phyloP scores from a whole-genome alignment of 441 rosid species.

The Biscutella auriculata region DNA sequence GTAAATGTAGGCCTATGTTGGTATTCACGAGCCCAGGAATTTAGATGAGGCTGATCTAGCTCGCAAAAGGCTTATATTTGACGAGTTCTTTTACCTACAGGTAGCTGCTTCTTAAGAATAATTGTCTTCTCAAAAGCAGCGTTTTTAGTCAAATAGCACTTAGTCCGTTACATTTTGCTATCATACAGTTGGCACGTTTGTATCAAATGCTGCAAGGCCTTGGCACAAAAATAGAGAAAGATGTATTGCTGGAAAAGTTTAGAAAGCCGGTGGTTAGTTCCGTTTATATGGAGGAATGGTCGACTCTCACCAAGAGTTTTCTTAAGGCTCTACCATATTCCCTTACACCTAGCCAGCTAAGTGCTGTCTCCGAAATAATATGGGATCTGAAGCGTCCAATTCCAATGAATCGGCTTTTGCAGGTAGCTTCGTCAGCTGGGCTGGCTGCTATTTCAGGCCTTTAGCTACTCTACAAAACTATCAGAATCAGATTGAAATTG shows the following conservation, averaged over 20 bases:
- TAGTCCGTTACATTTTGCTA: slow-evolving; percentile 12
- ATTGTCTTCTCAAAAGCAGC: not conserved
- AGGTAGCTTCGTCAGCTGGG: slow-evolving; percentile 33
- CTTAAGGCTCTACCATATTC: slow-evolving; percentile 73
- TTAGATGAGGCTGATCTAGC: slow-evolving; percentile 82
- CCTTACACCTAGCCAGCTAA: slow-evolving; percentile 84
- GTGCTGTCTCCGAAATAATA: slow-evolving; percentile 83
- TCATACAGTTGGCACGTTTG: slow-evolving; percentile 70
- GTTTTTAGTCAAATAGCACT: not conserved
- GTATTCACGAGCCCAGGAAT: slow-evolving; percentile 82
- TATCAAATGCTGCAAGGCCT: slow-evolving; percentile 91
- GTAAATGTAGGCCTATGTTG: slow-evolving; percentile 59
- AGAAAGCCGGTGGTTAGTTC: slow-evolving; percentile 55
- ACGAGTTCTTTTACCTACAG: slow-evolving; percentile 94
- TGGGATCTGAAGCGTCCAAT: slow-evolving; percentile 86
- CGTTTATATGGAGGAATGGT: slow-evolving; percentile 60
- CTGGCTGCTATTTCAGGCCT: not conserved
- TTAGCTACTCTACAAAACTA: not conserved
- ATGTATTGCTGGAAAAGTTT: slow-evolving; percentile 66
- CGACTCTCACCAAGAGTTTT: slow-evolving; percentile 57
- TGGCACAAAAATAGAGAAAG: slow-evolving; percentile 66
- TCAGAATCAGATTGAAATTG: not conserved
- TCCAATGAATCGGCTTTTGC: slow-evolving; percentile 94
- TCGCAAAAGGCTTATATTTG: slow-evolving; percentile 90
- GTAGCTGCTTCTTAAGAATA: slow-evolving; percentile 24